These are phyloP conservation scores for Labyrinthula sp. DNA, from an alignment of 352 stramenopile genomes.

Conservation along the genomic window DNA sequence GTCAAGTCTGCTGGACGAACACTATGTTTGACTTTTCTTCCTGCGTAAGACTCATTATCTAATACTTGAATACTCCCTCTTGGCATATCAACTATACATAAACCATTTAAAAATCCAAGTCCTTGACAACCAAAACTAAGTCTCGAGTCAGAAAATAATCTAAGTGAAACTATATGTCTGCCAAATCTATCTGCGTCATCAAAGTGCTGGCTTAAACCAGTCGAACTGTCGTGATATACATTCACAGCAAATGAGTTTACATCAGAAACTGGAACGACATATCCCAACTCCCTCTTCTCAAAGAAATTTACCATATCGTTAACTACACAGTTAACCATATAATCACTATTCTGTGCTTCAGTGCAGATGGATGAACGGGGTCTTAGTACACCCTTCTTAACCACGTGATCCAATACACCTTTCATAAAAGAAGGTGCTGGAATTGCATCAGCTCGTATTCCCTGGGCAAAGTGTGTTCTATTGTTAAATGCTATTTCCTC, in stretches of 20 bases:
- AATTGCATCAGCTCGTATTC: conserved; percentile 1
- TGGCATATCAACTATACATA: conserved; percentile 1
- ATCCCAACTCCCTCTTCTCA: no score
- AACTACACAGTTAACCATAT: no score
- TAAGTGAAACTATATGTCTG: background rate
- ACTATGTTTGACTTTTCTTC: conserved; percentile 6
- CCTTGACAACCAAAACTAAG: conserved; percentile 2
- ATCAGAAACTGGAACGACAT: no score
- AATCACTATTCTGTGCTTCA: no score
- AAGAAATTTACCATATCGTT: no score
- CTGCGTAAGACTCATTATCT: background rate
- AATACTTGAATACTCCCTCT: conserved; percentile 1
- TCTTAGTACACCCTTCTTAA: no score
- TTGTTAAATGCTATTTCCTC: conserved; percentile 1
- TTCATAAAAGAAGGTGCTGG: background rate
- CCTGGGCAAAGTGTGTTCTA: background rate
- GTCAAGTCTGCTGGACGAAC: conserved; percentile 8
- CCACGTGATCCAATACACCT: background rate
- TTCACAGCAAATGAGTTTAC: conserved; percentile 2
- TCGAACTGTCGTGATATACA: conserved; percentile 7
- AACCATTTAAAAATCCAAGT: conserved; percentile 2
- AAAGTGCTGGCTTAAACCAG: conserved; percentile 3
- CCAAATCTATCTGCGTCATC: conserved; percentile 3
- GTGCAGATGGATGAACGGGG: no score
- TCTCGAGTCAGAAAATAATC: conserved; percentile 4